These are phyloP conservation scores for Gossypium mustelinum DNA, from an alignment of 345 rosid genomes.

Conservation along the genomic window DNA sequence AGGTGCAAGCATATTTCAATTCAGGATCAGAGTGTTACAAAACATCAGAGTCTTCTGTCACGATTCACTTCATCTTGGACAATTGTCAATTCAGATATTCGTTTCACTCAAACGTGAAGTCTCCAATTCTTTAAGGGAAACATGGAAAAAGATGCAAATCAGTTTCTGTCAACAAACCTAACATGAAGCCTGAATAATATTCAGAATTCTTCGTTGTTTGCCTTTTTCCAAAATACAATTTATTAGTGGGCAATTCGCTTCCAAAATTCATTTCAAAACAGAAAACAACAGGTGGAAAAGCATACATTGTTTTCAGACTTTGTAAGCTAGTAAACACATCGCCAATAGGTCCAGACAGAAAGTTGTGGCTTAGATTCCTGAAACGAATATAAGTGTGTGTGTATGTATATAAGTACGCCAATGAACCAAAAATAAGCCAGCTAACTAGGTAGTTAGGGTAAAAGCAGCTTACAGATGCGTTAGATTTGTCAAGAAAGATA, in stretches of 20 bases:
- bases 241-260: not conserved
- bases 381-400: slow-evolving; percentile 13
- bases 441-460: not conserved
- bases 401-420: not conserved
- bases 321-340: slow-evolving; percentile 66
- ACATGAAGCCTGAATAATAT: not conserved
- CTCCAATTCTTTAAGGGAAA: not conserved
- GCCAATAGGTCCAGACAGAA: slow-evolving; percentile 76
- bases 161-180: not conserved
- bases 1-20: not conserved
- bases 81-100: not conserved
- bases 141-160: not conserved
- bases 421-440: slow-evolving; percentile 3
- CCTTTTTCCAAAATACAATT: not conserved
- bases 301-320: slow-evolving; percentile 72
- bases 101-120: not conserved
- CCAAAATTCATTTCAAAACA: not conserved
- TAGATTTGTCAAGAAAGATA: slow-evolving; percentile 52
- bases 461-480: slow-evolving; percentile 55
- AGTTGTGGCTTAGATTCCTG: slow-evolving; percentile 89
- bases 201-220: slow-evolving; percentile 11
- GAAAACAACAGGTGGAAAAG: slow-evolving; percentile 10
- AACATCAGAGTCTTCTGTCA: not conserved
- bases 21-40: not conserved
- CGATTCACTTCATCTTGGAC: not conserved